phyloP scores from a whole-genome alignment of 768 basidiomycete genomes.

The Sarcodon aspratus region DNA sequence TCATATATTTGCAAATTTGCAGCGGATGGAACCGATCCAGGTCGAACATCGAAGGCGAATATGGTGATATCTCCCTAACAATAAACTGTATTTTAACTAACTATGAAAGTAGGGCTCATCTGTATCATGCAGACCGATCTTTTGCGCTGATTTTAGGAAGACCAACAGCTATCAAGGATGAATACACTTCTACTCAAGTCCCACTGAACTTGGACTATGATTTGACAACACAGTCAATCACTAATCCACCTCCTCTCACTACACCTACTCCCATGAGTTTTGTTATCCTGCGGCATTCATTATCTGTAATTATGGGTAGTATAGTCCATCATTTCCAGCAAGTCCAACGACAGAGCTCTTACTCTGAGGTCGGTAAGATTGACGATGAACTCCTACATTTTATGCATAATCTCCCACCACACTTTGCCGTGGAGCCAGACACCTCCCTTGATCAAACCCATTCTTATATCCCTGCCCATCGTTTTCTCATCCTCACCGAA shows the following conservation, averaged over 20 bases:
- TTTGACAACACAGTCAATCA: constrained; percentile 28
- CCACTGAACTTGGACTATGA: constrained; percentile 68
- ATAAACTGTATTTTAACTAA: no score
- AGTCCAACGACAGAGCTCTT: constrained; percentile 65
- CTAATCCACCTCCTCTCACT: constrained; percentile 45
- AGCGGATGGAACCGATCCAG: constrained; percentile 65
- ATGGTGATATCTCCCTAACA: constrained; percentile 39
- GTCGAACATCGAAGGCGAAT: constrained; percentile 86
- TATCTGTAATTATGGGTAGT: constrained; percentile 77
- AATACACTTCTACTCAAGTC: constrained; percentile 72
- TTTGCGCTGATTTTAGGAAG: constrained; percentile 87
- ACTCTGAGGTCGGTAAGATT: constrained; percentile 69
- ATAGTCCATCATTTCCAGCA: constrained; percentile 93
- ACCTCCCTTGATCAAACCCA: constrained; percentile 58
- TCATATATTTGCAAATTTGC: constrained; percentile 3
- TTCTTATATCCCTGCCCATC: constrained; percentile 66
- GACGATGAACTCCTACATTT: constrained; percentile 81
- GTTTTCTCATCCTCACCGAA: constrained; percentile 85
- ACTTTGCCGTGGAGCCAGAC: constrained; percentile 69
- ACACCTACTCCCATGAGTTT: constrained; percentile 81
- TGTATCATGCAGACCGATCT: constrained; percentile 91
- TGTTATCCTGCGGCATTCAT: constrained; percentile 72
- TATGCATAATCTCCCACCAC: constrained; percentile 64
- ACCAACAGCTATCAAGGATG: constrained; percentile 82
- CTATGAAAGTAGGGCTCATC: constrained; percentile 50